Base-by-base conservation (phyloP, 805 yeast species). In the Myxozyma vanderwaltii region DNA sequence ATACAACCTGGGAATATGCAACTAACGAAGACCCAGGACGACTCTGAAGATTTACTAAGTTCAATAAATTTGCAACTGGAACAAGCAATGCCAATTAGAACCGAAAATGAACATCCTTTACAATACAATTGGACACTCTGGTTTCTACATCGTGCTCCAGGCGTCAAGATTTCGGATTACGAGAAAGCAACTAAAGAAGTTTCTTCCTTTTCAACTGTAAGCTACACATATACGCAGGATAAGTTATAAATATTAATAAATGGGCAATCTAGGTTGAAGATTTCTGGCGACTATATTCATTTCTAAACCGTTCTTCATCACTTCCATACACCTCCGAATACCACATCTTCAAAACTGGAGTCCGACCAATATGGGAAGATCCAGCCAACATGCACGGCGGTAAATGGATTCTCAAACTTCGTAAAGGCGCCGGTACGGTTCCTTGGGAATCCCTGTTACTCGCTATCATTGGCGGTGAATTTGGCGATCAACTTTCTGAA, bases 321-420 rank as follows among this genome's bases (percentile, higher is more conserved):
- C 81, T 92, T 72, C 97, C 97, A 69, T 72, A 87, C 70, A 89
- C 86, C 75, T 88, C 96, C n/a, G 98, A 94, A 76, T 92, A 91
- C 77, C 96, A 94, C 74, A 82, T 94, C 70, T 92, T 92, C 81
- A 88, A 91, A 77, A 88, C 88, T 72, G 96, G 91, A 58, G 86
- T 94, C 70, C 88, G 89, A 75, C 99, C 99, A 58, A 97, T 94
- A 81, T 92, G 99, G 99, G 99, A 92, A 81, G 97, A 92, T 75
- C 81, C 79, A 54, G 82, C 83, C 64, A 94, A 94, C 76, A 75
- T 89, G 61, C 80, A 85, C 68, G 99, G 99, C 72, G 99, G 98
- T 71, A 90, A 89, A 78, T 94, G 96, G 96, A 80, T 87, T 48
- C 86, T 82, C 76, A 85, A 81, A 75, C 83, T 87, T 75, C 86